Conservation (phyloP, 345 rosid genomes). For the Fremontodendron californicum region DNA sequence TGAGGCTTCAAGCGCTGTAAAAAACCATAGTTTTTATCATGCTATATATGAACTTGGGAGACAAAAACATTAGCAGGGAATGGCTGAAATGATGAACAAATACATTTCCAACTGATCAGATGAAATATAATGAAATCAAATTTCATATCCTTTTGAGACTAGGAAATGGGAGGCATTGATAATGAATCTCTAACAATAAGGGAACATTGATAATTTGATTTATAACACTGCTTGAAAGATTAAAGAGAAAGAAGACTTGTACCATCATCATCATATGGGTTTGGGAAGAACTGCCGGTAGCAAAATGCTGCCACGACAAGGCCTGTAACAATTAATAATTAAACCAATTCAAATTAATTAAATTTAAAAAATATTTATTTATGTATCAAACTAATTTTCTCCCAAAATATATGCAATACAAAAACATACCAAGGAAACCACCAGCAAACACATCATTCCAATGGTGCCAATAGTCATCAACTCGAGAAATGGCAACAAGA, state of each 20-base stretch:
- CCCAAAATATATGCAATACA: background rate
- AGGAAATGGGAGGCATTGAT: background rate
- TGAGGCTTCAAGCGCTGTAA: too few relatives aligned
- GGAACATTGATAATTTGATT: background rate
- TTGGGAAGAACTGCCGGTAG: conserved; percentile 61
- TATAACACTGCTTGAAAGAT: background rate
- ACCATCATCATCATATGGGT: conserved; percentile 58
- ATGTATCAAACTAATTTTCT: background rate
- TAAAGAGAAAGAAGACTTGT: background rate
- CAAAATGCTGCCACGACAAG: conserved; percentile 49
- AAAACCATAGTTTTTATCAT: too few relatives aligned
- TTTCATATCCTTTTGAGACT: background rate
- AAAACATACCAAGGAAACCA: conserved; percentile 49
- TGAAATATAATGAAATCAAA: too few relatives aligned
- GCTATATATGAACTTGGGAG: too few relatives aligned
- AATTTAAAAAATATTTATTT: background rate
- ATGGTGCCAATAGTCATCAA: conserved; percentile 86
- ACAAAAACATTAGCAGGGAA: too few relatives aligned
- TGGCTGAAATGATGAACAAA: too few relatives aligned
- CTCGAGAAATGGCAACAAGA: conserved; percentile 77
- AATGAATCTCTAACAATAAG: background rate
- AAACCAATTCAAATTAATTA: background rate
- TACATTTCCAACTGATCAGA: too few relatives aligned
- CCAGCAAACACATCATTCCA: conserved; percentile 90
- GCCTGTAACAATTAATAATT: conserved; percentile 27